Evolutionary conservation across 805 yeast species (phyloP), one percentile per base, ranked within the genome.

Genomic region (Wickerhamiella azymoides): DNA sequence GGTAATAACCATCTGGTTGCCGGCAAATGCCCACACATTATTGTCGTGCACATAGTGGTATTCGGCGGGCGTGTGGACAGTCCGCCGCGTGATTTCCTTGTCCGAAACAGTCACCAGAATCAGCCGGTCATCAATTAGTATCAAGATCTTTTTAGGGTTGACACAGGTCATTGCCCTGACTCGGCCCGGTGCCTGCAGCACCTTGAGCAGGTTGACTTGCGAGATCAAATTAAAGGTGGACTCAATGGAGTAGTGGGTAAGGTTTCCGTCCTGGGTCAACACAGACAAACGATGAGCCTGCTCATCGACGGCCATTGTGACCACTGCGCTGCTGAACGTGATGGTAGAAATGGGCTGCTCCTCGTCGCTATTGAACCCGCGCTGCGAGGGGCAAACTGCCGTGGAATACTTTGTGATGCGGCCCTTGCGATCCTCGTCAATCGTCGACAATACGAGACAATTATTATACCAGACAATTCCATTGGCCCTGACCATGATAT

Each of bases 11-110:
- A 60, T 53, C 33, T 61, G 58, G 11, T 55, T 53, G 7, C 71
- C 71, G 42, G 64, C 69, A 50, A 64, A 68, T 1, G 66, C 67
- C 68, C 71, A 68, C 26, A 67, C 49, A 36, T 52, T 53, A 24
- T 50, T 57, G 27, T 54, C 49, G n/a, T 52, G 52, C 26, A 61
- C 51, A 17, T 57, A 53, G 51, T 56, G 65, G 44, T 57, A 63
- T 50, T 63, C 76, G 49, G 54, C 62, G 27, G 57, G 62, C 47
- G 50, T 62, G 51, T 47, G 68, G 45, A 59, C 49, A 1, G 62
- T 54, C 6, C 54, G 55, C 47, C 57, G 54, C 49, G 54, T 55
- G 27, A 50, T 50, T 36, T 54, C 44, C 14, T 33, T 14, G 14
- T 13, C 38, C 8, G 25, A 9, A 6, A 14, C 8, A 3, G 45